Evolutionary conservation across 2,329 filamentous ascomycete species (phyloP).

Genomic region (Fusarium musae): DNA sequence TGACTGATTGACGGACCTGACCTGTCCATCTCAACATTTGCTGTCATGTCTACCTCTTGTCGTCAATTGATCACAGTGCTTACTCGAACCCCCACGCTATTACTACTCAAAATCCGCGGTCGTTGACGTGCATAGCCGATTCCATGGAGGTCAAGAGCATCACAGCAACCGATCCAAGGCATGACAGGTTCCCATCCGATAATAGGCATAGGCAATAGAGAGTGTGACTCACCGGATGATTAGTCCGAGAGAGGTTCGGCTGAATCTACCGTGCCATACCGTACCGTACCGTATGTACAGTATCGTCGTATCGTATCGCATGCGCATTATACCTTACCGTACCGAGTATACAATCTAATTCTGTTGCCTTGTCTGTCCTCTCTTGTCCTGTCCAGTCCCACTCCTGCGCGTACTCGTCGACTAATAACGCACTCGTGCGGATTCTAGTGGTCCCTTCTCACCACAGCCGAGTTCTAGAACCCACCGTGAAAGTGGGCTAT

Average conservation of each 20-base stretch:
- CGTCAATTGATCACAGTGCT: not conserved
- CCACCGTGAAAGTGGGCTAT: constrained; percentile 23
- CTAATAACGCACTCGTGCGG: constrained; percentile 31
- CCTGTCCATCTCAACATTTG: not conserved
- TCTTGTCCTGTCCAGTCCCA: constrained; percentile 8
- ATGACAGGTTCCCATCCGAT: constrained; percentile 6
- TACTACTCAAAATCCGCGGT: constrained; percentile 8
- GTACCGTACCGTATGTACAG: not conserved
- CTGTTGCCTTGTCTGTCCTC: constrained; percentile 1
- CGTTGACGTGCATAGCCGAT: constrained; percentile 2
- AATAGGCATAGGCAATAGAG: not conserved
- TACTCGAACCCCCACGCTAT: constrained; percentile 26
- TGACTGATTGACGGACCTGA: not conserved
- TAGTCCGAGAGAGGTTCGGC: constrained; percentile 15
- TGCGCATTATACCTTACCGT: not conserved
- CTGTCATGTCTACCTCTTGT: not conserved
- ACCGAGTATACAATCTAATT: constrained; percentile 8
- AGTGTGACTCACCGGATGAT: constrained; percentile 32
- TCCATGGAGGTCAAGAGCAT: not conserved
- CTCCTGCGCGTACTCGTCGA: constrained; percentile 28
- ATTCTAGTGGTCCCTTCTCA: constrained; percentile 33
- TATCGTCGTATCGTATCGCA: not conserved
- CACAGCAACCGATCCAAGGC: not conserved
- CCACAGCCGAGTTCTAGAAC: constrained; percentile 38
- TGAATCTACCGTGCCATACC: constrained; percentile 2